phyloP scores from a whole-genome alignment of 2,329 filamentous ascomycete species.

The Trichophyton simii region DNA sequence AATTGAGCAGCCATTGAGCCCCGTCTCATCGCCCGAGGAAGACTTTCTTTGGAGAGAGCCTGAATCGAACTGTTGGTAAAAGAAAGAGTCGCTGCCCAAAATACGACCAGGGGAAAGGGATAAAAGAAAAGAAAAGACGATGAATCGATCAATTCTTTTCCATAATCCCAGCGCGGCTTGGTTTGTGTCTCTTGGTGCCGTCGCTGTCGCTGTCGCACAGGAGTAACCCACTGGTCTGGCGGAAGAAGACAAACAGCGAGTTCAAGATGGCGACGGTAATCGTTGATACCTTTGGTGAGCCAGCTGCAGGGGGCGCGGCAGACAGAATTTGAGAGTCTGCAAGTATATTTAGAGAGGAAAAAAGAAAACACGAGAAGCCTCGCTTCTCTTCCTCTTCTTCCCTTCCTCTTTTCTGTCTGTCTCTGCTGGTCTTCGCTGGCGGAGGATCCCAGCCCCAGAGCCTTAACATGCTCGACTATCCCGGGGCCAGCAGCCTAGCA shows the following conservation, averaged over 20 bases:
- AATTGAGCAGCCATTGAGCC: constrained; percentile 2
- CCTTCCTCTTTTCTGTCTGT: not conserved
- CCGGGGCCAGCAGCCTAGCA: not conserved
- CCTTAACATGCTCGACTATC: not conserved
- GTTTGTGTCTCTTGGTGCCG: not conserved
- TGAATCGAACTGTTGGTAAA: not conserved
- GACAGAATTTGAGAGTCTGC: too few relatives aligned
- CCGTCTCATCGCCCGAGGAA: not conserved
- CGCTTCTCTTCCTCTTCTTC: not conserved
- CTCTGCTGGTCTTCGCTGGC: not conserved
- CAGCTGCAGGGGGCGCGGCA: not conserved
- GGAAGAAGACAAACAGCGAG: not conserved
- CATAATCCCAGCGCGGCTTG: not conserved
- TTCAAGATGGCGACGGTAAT: too few relatives aligned
- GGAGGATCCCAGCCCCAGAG: too few relatives aligned
- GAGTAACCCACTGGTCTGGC: not conserved
- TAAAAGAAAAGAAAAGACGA: not conserved
- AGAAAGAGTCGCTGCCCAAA: not conserved
- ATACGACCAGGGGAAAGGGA: too few relatives aligned
- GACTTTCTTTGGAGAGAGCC: not conserved
- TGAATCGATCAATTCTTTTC: not conserved
- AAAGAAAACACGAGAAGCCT: not conserved
- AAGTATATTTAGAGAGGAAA: not conserved
- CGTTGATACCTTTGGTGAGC: not conserved
- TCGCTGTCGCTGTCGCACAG: not conserved